Conservation (phyloP, 495 filamentous ascomycete genomes). For the Rhizodiscina lignyota region DNA sequence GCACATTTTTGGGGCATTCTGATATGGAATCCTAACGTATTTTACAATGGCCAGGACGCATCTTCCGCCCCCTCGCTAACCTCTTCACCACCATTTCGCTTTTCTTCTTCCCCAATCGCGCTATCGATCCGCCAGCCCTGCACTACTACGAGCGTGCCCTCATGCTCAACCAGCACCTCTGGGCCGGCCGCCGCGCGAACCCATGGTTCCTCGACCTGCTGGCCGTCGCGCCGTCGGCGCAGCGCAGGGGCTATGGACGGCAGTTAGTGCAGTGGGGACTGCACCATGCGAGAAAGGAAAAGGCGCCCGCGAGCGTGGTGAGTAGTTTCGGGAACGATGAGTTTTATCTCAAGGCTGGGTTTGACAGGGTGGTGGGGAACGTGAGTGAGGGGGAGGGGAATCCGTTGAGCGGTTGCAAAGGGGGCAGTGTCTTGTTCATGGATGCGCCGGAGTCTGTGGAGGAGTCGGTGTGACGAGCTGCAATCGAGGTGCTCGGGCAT, state of each 20-base stretch:
- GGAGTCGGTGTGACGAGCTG: no score
- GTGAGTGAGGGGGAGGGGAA: slow-evolving; percentile 4
- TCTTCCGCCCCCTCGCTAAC: not conserved
- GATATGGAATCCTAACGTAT: no score
- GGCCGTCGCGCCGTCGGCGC: slow-evolving; percentile 4
- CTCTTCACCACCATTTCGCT: not conserved
- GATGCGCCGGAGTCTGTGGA: no score
- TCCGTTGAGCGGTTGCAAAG: slow-evolving; percentile 10
- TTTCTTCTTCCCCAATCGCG: slow-evolving; percentile 1
- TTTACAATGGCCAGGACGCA: no score
- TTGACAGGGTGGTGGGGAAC: slow-evolving; percentile 2
- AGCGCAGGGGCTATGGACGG: slow-evolving; percentile 5
- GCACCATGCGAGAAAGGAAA: slow-evolving; percentile 4
- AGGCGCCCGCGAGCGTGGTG: slow-evolving; percentile 3
- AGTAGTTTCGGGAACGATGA: slow-evolving; percentile 4
- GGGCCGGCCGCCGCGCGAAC: slow-evolving; percentile 1
- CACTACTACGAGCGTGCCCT: not conserved
- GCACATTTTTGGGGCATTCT: no score
- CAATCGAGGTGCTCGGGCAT: no score
- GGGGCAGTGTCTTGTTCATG: slow-evolving; percentile 12
- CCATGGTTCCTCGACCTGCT: slow-evolving; percentile 4
- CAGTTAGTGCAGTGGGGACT: slow-evolving; percentile 7
- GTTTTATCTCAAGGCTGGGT: slow-evolving; percentile 8
- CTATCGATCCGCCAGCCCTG: not conserved
- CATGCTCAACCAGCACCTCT: not conserved